A percentile compares a stretch with the other conserved stretches of the same genome.
phyloP scores from a whole-genome alignment of 352 stramenopile genomes.

The Phytophthora crassamura region DNA sequence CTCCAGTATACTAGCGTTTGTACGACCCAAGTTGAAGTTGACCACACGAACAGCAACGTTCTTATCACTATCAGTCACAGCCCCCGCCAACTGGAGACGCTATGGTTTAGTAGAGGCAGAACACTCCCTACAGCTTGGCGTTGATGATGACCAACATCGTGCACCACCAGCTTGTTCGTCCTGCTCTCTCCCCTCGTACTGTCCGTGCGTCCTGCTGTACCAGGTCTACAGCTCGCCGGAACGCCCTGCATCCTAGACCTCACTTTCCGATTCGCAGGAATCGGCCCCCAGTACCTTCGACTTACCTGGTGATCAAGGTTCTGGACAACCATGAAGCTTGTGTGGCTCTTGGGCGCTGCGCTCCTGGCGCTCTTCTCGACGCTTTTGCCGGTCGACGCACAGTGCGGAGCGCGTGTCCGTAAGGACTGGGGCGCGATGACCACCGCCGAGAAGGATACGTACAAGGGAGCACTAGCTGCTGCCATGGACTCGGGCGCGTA shows the following conservation, averaged over 20 bases:
- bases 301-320: constrained; percentile 1
- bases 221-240: not conserved
- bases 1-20: constrained; percentile 13
- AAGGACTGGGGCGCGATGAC: constrained; percentile 51
- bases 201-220: constrained; percentile 14
- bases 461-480: constrained; percentile 50
- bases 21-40: constrained; percentile 22
- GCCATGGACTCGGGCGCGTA: constrained; percentile 65
- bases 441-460: constrained; percentile 44
- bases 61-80: constrained; percentile 18
- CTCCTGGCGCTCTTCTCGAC: constrained; percentile 15
- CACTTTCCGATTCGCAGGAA: constrained; percentile 33
- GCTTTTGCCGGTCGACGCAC: not conserved
- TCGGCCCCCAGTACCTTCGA: constrained; percentile 10
- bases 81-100: constrained; percentile 4
- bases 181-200: constrained; percentile 14
- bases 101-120: constrained; percentile 28
- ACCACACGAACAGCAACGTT: not conserved
- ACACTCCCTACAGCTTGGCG: constrained; percentile 4
- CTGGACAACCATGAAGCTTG: constrained; percentile 25
- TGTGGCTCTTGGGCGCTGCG: constrained; percentile 1
- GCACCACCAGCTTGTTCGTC: not conserved
- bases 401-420: constrained; percentile 45
- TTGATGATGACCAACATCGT: constrained; percentile 27
- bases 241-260: not conserved